These are phyloP conservation scores for Coccinonectria pachysandricola DNA, from an alignment of 2,329 filamentous ascomycete species.

Conservation along the genomic window DNA sequence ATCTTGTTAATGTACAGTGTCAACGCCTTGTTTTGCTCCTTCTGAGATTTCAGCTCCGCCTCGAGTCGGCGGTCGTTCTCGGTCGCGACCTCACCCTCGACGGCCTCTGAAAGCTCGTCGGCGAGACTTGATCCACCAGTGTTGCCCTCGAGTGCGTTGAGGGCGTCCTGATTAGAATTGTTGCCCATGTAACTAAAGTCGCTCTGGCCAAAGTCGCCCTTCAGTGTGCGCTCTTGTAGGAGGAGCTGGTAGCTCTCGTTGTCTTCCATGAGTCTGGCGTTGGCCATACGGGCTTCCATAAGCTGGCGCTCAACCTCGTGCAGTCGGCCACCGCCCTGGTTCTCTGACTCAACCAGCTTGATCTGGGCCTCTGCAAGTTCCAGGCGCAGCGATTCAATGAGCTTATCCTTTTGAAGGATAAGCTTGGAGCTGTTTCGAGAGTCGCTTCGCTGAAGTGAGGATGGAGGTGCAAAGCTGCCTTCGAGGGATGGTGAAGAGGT, in stretches of 20 bases:
- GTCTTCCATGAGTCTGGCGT: constrained; percentile 93
- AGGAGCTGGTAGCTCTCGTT: constrained; percentile 97
- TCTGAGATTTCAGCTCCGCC: constrained; percentile 64
- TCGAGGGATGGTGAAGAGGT: constrained; percentile 61
- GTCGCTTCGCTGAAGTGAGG: constrained; percentile 75
- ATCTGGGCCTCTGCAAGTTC: constrained; percentile 93
- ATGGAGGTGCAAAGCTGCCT: constrained; percentile 75
- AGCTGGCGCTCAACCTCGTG: constrained; percentile 85
- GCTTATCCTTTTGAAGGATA: constrained; percentile 87
- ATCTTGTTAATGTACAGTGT: constrained; percentile 99
- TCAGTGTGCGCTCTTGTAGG: constrained; percentile 87
- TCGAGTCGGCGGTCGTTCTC: constrained; percentile 61
- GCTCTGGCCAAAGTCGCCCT: constrained; percentile 78
- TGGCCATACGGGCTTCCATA: constrained; percentile 89
- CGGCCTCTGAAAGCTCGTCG: constrained; percentile 71
- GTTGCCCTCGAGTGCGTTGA: constrained; percentile 53
- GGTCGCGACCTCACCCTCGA: constrained; percentile 42
- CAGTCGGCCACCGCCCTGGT: constrained; percentile 76
- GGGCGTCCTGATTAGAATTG: constrained; percentile 52
- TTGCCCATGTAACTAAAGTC: constrained; percentile 63
- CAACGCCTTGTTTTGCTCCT: constrained; percentile 93
- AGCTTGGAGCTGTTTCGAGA: constrained; percentile 84
- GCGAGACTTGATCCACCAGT: constrained; percentile 54
- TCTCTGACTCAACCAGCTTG: constrained; percentile 89
- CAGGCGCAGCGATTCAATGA: constrained; percentile 84